A percentile compares a stretch with the other conserved stretches of the same genome.
Evolutionary conservation across 345 rosid species (phyloP).

Genomic region (Jatropha curcas): DNA sequence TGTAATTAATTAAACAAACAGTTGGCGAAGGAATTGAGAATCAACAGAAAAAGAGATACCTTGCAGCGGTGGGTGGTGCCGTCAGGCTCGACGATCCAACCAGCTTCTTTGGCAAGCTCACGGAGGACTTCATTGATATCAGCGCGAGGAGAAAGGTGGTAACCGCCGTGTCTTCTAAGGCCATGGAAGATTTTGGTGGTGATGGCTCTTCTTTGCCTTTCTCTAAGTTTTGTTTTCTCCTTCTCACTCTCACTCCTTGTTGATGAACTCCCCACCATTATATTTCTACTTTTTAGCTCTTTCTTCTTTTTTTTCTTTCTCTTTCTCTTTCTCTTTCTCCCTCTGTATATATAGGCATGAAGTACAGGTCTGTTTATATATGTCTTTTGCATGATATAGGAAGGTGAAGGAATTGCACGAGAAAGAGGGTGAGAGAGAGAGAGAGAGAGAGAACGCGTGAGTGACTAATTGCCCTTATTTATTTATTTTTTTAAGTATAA

Average conservation of each 20-base stretch:
- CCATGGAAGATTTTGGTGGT: constrained; percentile 54
- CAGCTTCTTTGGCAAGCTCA: constrained; percentile 52
- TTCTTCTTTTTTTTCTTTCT: background rate
- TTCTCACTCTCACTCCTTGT: constrained; percentile 49
- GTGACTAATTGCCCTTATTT: too few relatives aligned
- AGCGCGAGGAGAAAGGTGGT: constrained; percentile 46
- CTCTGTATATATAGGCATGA: background rate
- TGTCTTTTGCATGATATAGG: constrained; percentile 11
- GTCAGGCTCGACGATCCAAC: constrained; percentile 51
- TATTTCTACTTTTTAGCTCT: background rate
- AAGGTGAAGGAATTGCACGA: background rate
- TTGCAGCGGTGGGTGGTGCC: constrained; percentile 49
- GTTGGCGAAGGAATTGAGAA: too few relatives aligned
- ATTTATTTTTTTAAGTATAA: too few relatives aligned
- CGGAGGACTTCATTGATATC: constrained; percentile 54
- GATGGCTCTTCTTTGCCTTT: constrained; percentile 50
- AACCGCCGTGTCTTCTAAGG: constrained; percentile 43
- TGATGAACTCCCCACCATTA: constrained; percentile 27
- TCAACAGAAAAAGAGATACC: constrained; percentile 5
- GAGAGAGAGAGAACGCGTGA: background rate
- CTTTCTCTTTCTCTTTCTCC: background rate
- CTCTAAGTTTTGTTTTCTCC: constrained; percentile 53
- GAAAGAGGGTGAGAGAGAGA: constrained; percentile 5
- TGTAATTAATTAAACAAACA: background rate
- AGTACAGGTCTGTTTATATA: constrained; percentile 10